Evolutionary conservation across 192 early-diverging fungal genomes (phyloP).

Genomic region (Rhizoclosmatium sp.): DNA sequence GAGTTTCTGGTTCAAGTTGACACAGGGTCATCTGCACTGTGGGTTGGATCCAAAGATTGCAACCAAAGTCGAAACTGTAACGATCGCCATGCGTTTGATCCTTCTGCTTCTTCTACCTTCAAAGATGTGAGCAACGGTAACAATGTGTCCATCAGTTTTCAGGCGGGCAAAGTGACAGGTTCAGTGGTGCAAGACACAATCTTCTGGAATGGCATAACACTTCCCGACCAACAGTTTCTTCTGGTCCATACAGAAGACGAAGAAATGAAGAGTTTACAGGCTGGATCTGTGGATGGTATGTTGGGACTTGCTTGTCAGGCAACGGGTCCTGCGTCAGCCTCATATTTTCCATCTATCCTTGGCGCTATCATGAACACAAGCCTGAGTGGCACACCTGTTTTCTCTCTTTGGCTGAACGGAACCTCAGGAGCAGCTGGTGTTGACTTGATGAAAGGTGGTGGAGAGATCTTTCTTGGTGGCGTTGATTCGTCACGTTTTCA

Average conservation of each 20-base stretch:
- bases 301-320: not conserved
- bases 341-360: constrained; percentile 16
- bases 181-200: constrained; percentile 13
- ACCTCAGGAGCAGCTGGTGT: too few species aligned
- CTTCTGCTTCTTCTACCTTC: not conserved
- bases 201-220: not conserved
- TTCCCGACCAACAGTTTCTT: constrained; percentile 2
- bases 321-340: not conserved
- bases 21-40: too few species aligned
- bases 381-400: not conserved
- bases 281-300: not conserved
- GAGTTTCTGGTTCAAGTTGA: too few species aligned
- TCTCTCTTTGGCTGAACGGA: constrained; percentile 2
- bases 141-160: not conserved
- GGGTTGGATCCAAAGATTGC: not conserved
- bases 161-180: not conserved
- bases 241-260: not conserved
- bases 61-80: not conserved
- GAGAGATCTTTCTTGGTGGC: constrained; percentile 10
- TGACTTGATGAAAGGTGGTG: not conserved
- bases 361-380: not conserved
- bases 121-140: not conserved
- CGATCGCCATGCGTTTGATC: not conserved
- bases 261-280: not conserved
- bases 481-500: not conserved